Evolutionary conservation across 176 grass and related monocot species (phyloP), one percentile per base, ranked within the genome.

Genomic region (Thinopyrum elongatum): DNA sequence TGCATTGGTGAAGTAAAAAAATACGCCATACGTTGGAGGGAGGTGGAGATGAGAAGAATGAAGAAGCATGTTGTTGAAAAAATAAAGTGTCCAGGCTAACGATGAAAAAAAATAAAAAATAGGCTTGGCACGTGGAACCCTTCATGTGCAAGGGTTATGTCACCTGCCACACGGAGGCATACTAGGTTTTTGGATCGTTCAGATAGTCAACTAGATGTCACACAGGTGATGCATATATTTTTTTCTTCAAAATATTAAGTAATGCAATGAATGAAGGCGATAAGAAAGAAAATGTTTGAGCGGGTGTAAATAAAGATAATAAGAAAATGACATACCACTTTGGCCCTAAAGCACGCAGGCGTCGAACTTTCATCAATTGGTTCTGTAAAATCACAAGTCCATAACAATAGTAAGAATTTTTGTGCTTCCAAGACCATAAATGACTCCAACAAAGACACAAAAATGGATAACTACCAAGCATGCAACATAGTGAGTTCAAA

Each of bases 301-400:
- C 67, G 31, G 13, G 22, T 7, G 2, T 68, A 47, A 66, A 86
- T 28, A 62, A 78, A 59, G 15, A 33, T 70, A 57, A 1, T 10
- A 76, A 51, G 31, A 78, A 84, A 83, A 78, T 29, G 11, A 19
- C 90, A 19, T 95, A 98, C 96, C 84, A 74, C 69, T 80, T 92
- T 88, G 53, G 86, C 61, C 73, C 88, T 87, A 86, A 92, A 92
- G 84, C 86, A 88, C 41, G 80, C 82, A 67, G 73, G 78, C 41
- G 85, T 81, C 66, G 78, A 88, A 39, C 41, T 79, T 86, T 91
- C 92, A 92, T 95, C 81, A 69, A 92, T 91, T 86, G 79, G 65
- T 72, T 89, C 96, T 98, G 86, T 34, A 89, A 79, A 89, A 90
- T 34, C 16, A 75, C 44, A 76, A 49, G 72, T 21, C 44, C 44